Evolutionary conservation across 371 early-diverging fungal species (phyloP).

Genomic region (Mortierella polycephala): DNA sequence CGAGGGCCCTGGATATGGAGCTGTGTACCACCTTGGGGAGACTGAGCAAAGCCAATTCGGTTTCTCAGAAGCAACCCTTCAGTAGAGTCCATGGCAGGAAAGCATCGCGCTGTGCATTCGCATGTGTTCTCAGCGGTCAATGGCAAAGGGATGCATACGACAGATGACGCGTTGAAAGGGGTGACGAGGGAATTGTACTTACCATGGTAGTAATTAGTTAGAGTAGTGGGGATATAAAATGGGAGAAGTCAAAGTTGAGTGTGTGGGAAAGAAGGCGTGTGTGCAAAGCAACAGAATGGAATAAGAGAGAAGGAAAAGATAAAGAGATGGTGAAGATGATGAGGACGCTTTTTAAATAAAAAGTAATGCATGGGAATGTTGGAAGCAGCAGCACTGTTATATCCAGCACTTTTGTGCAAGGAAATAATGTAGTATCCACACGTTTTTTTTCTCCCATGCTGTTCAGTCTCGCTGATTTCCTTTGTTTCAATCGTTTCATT

Average conservation of each 20-base stretch:
- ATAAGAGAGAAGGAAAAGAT: conserved; percentile 3
- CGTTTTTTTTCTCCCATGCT: conserved; percentile 1
- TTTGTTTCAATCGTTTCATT: neutral
- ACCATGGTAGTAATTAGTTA: conserved; percentile 16
- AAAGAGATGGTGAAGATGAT: conserved; percentile 2
- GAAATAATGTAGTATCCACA: neutral
- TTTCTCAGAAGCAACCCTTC: no score
- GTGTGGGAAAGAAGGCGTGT: conserved; percentile 1
- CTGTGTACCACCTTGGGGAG: no score
- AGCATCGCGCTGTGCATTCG: no score
- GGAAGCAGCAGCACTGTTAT: neutral
- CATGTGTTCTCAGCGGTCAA: neutral
- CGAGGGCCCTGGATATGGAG: no score
- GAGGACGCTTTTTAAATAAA: neutral
- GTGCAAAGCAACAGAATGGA: neutral
- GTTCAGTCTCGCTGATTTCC: neutral
- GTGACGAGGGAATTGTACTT: neutral
- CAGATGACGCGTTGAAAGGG: conserved; percentile 13
- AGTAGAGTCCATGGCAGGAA: no score
- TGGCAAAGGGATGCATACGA: neutral
- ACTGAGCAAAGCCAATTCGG: no score
- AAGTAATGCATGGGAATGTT: neutral
- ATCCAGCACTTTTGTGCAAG: conserved; percentile 5
- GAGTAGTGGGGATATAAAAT: neutral
- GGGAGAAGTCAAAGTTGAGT: neutral